A percentile compares a stretch with the other conserved stretches of the same genome.
phyloP scores from a whole-genome alignment of 306 rosid genomes.

The Psophocarpus tetragonolobus region DNA sequence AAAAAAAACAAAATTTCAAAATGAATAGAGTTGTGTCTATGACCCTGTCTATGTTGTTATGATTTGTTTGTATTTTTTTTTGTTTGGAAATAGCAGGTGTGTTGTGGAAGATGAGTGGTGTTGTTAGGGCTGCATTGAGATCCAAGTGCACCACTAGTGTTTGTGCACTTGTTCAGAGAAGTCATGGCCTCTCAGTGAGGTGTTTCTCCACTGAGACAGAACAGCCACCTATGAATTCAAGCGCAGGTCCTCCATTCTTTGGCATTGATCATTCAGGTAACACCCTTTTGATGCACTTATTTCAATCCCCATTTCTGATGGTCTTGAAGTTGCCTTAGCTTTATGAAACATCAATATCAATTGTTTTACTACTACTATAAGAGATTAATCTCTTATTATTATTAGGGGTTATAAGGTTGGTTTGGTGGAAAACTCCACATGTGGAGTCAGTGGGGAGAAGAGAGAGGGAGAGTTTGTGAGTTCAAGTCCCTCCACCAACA shows the following conservation, averaged over 20 bases:
- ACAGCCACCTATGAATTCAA: constrained; percentile 44
- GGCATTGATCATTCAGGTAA: constrained; percentile 45
- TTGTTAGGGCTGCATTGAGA: constrained; percentile 52
- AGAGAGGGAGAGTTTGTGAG: too few species aligned
- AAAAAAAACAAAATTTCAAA: too few species aligned
- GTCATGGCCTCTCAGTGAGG: constrained; percentile 38
- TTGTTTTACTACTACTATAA: background rate
- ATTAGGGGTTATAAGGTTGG: too few species aligned
- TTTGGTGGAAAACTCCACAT: too few species aligned
- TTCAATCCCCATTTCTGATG: background rate
- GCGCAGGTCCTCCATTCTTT: constrained; percentile 29
- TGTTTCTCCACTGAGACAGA: constrained; percentile 62
- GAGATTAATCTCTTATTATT: too few species aligned
- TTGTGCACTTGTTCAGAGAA: constrained; percentile 20
- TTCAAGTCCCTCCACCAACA: too few species aligned
- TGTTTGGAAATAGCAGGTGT: background rate
- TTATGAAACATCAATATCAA: constrained; percentile 24
- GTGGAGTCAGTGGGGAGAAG: too few species aligned
- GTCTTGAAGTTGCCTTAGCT: constrained; percentile 12
- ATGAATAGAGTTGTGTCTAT: background rate
- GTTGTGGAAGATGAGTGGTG: constrained; percentile 44
- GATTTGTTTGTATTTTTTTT: background rate
- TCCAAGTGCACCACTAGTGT: constrained; percentile 34
- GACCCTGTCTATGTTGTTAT: background rate
- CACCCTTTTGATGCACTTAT: background rate